Evolutionary conservation across 805 yeast genomes (phyloP), one percentile per base, ranked within the genome.

Genomic region (Wickerhamomyces alni): DNA sequence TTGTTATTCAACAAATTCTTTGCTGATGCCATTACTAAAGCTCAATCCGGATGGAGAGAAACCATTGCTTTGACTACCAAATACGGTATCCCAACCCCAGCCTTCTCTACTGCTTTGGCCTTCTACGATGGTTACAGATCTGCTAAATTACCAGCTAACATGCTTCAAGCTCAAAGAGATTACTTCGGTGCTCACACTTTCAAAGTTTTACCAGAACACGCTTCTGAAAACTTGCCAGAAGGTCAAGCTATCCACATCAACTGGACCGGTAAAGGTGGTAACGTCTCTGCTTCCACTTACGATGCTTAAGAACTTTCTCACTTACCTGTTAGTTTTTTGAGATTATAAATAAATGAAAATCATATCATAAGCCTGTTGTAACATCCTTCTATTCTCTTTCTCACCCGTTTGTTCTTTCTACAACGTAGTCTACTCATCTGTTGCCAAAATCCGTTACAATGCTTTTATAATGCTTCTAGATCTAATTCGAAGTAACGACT

Each of bases 231-330:
- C 63, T 76, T 85, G 70, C 91, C 93, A 72, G 80, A 69, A 52
- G 93, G 76, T 59, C 70, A 77, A 54, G 80, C 82, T 74, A 83
- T 91, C 68, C 99, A 91, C 74, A 76, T 93, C 63, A 91, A 91
- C 93, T 91, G 99, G 99, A 91, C 98, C 53, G 98, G 98, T 67
- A 81, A 80, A 61, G 98, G 99, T 72, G 99, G 99, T 75, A 82
- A 93, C 70, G 86, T 89, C 54, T 85, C 96, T 56, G 96, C 99
- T 48, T 72, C 95, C 36, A 87, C 95, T 57, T 91, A 91, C 71
- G 82, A 82, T 59, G 98, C 97, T 69, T 91, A 77, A 67, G 45
- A 10, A 24, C 26, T 24, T 24, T 24, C 11, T 24, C 26, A 24
- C 8, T 11, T 24, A n/a, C 11, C 26, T 24, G 26, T 8, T 8